Percentiles rank a stretch among this genome's conserved stretches.
Evolutionary conservation across 139 green algal species (phyloP).

Genomic region (Nannochloris sp.): DNA sequence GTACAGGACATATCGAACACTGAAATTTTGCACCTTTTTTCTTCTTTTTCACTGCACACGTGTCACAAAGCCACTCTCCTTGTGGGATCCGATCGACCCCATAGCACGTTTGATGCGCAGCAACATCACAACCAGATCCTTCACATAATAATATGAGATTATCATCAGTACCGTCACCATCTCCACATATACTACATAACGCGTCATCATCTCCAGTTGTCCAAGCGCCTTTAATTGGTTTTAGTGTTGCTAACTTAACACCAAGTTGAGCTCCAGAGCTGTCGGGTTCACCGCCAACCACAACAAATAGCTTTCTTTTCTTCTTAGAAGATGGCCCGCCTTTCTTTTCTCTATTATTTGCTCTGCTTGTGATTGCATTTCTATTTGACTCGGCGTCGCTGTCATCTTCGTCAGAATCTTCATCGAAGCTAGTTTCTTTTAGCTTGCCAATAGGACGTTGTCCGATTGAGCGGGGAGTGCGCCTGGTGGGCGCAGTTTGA

Average conservation of each 20-base stretch:
- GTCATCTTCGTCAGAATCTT: no score
- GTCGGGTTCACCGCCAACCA: neutral
- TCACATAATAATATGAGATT: constrained; percentile 43
- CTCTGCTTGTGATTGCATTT: no score
- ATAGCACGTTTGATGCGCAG: constrained; percentile 37
- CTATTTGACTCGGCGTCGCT: no score
- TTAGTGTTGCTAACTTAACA: no score
- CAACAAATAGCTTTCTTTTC: neutral
- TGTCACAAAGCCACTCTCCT: constrained; percentile 33
- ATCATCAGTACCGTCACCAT: constrained; percentile 10
- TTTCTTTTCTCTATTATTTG: no score
- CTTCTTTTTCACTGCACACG: constrained; percentile 18
- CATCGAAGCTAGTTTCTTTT: no score
- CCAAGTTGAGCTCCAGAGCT: neutral
- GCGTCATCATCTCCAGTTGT: constrained; percentile 12
- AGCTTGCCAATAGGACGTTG: no score
- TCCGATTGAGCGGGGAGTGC: no score
- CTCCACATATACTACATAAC: constrained; percentile 25
- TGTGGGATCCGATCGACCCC: constrained; percentile 17
- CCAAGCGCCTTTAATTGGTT: no score
- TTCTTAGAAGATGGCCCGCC: no score
- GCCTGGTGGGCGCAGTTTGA: no score
- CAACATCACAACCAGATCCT: constrained; percentile 28
- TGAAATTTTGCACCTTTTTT: constrained; percentile 4
- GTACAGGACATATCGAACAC: constrained; percentile 28